phyloP scores from a whole-genome alignment of 768 basidiomycete genomes.

The Tulasnella sp. region DNA sequence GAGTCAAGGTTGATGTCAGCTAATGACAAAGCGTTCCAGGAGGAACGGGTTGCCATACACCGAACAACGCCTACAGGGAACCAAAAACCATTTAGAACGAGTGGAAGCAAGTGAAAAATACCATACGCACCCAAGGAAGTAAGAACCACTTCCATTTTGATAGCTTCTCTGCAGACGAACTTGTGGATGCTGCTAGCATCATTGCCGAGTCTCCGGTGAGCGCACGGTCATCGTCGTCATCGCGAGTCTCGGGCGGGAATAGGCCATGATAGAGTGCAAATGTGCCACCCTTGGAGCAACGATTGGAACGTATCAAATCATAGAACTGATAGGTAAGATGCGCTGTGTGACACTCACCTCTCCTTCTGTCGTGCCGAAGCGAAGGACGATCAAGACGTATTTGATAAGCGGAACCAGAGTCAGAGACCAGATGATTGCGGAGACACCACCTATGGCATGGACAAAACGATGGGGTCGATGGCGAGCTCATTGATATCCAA shows the following conservation, averaged over 20 bases:
- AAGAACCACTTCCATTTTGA: conserved; percentile 35
- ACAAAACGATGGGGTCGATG: too few species aligned
- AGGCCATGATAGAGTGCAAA: conserved; percentile 53
- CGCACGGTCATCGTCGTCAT: conserved; percentile 40
- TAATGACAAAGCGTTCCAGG: background rate
- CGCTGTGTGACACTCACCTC: conserved; percentile 26
- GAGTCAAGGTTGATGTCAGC: background rate
- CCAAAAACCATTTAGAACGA: background rate
- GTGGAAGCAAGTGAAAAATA: too few species aligned
- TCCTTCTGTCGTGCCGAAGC: conserved; percentile 44
- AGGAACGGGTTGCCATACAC: background rate
- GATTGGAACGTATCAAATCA: too few species aligned
- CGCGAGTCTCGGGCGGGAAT: conserved; percentile 38
- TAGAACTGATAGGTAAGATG: too few species aligned
- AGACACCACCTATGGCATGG: conserved; percentile 35
- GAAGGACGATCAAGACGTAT: conserved; percentile 46
- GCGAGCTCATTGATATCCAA: too few species aligned
- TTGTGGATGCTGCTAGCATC: conserved; percentile 24
- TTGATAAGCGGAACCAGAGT: conserved; percentile 51
- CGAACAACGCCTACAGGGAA: too few species aligned
- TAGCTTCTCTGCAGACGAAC: conserved; percentile 20
- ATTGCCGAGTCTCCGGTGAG: conserved; percentile 36
- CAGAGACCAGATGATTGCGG: conserved; percentile 54
- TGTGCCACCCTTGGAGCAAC: conserved; percentile 36
- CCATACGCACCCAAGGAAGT: conserved; percentile 40